phyloP scores from a whole-genome alignment of 495 filamentous ascomycete genomes.

The Penicillium salamii region DNA sequence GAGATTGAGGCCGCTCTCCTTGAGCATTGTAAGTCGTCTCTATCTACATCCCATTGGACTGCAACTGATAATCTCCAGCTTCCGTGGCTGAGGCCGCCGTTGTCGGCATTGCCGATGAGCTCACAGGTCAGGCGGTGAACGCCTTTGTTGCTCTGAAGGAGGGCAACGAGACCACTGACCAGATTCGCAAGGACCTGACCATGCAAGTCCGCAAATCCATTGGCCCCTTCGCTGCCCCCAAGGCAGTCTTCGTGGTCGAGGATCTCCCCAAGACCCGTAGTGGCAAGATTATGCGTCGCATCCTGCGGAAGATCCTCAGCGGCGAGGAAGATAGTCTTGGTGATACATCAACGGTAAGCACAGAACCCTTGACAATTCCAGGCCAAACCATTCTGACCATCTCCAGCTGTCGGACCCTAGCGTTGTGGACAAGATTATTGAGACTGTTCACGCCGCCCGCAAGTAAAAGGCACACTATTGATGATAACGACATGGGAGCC shows the following conservation, averaged over 20 bases:
- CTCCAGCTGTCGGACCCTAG: slow-evolving; percentile 81
- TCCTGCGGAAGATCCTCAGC: slow-evolving; percentile 92
- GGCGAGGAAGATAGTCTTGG: slow-evolving; percentile 96
- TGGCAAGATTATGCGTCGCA: slow-evolving; percentile 98
- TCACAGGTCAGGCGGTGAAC: slow-evolving; percentile 95
- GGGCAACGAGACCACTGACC: slow-evolving; percentile 71
- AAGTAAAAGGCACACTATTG: slow-evolving; percentile 40
- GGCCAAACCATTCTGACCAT: slow-evolving; percentile 29
- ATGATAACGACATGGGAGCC: slow-evolving; percentile 25
- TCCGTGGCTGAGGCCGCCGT: slow-evolving; percentile 90
- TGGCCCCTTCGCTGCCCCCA: slow-evolving; percentile 94
- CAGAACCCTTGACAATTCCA: background rate
- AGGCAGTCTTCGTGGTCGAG: slow-evolving; percentile 83
- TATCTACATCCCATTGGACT: background rate
- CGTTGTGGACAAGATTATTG: slow-evolving; percentile 87
- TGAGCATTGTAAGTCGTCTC: slow-evolving; percentile 68
- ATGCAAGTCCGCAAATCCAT: slow-evolving; percentile 96
- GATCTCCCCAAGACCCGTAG: slow-evolving; percentile 95
- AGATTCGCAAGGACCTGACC: slow-evolving; percentile 87
- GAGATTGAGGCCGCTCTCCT: slow-evolving; percentile 97
- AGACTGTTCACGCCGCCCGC: slow-evolving; percentile 63
- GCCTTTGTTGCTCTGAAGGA: slow-evolving; percentile 95
- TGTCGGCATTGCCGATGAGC: slow-evolving; percentile 87
- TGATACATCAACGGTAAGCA: slow-evolving; percentile 87
- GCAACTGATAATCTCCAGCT: slow-evolving; percentile 22